phyloP scores from a whole-genome alignment of 2,329 filamentous ascomycete species.

The Colletotrichum cuscutae region DNA sequence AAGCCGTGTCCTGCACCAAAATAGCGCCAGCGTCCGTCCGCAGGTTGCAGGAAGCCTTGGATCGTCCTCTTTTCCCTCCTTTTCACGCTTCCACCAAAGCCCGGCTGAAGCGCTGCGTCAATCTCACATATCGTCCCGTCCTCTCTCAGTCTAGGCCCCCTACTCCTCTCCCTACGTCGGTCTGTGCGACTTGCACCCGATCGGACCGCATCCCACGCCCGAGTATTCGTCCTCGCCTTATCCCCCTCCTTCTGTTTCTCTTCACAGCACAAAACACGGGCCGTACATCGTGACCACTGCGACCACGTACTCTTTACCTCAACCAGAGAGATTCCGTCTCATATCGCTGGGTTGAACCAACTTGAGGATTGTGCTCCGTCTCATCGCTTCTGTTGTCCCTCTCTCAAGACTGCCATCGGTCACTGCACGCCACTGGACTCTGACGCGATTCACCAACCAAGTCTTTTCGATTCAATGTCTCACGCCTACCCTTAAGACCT shows the following conservation, averaged over 20 bases:
- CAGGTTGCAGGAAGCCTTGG: slow-evolving; percentile 10
- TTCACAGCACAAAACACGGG: not conserved
- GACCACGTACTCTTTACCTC: not conserved
- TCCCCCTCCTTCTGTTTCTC: not conserved
- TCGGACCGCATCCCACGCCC: slow-evolving; percentile 17
- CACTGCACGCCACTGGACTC: slow-evolving; percentile 4
- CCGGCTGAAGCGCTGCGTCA: slow-evolving; percentile 19
- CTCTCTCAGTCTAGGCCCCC: not conserved
- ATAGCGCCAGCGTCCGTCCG: slow-evolving; percentile 31
- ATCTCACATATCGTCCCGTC: slow-evolving; percentile 30
- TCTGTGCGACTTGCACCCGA: slow-evolving; percentile 27
- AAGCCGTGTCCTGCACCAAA: slow-evolving; percentile 30
- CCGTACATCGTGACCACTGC: slow-evolving; percentile 15
- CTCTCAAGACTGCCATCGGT: not conserved
- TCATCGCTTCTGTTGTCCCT: slow-evolving; percentile 12
- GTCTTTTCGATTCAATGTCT: slow-evolving; percentile 28
- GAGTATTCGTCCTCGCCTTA: not conserved
- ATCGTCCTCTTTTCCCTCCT: not conserved
- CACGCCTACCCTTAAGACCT: slow-evolving; percentile 21
- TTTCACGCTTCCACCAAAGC: slow-evolving; percentile 4
- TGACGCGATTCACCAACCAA: slow-evolving; percentile 23
- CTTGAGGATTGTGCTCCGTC: slow-evolving; percentile 14
- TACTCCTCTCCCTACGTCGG: slow-evolving; percentile 26
- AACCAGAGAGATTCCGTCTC: not conserved
- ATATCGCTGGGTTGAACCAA: not conserved